phyloP scores from a whole-genome alignment of 306 rosid species.

The Gastrolobium bilobum region DNA sequence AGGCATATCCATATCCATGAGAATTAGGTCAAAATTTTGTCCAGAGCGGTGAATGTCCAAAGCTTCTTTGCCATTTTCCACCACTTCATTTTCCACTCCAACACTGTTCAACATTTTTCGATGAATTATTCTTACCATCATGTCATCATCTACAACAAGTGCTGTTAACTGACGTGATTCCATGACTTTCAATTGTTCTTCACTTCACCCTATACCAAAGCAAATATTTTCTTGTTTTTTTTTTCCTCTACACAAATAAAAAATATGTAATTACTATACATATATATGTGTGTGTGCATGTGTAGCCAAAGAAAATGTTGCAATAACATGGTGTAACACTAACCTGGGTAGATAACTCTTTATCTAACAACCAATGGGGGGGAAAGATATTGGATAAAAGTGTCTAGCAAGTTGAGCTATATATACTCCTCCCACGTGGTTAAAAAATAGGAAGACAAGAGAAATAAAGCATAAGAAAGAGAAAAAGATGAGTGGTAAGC shows the following conservation, averaged over 20 bases:
- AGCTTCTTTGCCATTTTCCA: constrained; percentile 76
- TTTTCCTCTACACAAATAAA: not conserved
- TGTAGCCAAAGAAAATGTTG: not conserved
- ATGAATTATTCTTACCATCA: constrained; percentile 57
- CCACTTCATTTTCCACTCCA: constrained; percentile 61
- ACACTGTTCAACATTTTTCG: constrained; percentile 52
- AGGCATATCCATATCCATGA: constrained; percentile 85
- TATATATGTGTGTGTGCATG: not conserved
- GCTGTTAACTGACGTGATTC: constrained; percentile 50
- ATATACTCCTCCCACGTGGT: constrained; percentile 16
- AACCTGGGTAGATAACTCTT: constrained; percentile 16
- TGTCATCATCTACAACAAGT: constrained; percentile 76
- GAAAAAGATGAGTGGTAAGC: not conserved
- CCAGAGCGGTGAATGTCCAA: constrained; percentile 67
- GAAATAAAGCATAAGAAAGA: not conserved
- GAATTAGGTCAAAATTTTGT: constrained; percentile 72
- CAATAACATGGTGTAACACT: not conserved
- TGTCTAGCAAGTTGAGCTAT: not conserved
- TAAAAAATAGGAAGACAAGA: not conserved
- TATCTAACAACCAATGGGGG: not conserved
- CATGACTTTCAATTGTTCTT: constrained; percentile 1
- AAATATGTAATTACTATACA: not conserved
- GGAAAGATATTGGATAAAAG: constrained; percentile 3
- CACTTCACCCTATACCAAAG: not conserved
- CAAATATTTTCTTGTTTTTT: not conserved